Evolutionary conservation across 2,329 filamentous ascomycete species (phyloP).

Genomic region (Penicillium thymicola): DNA sequence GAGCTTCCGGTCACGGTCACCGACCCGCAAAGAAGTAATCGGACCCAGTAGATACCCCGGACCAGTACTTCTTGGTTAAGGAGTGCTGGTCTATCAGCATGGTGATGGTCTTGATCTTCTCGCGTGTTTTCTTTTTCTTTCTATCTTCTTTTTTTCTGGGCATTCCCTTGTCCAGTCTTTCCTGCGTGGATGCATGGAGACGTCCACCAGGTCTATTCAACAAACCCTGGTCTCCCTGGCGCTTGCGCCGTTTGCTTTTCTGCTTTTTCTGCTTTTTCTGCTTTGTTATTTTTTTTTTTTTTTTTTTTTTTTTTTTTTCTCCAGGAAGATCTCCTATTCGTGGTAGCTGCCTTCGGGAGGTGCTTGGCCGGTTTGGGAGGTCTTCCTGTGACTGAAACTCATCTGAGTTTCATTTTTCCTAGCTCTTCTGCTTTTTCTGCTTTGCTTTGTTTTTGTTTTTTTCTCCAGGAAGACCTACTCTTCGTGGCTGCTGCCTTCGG

Average conservation of each 20-base stretch:
- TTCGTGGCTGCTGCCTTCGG: not conserved
- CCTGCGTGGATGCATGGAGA: slow-evolving; percentile 1
- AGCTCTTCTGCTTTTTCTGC: not conserved
- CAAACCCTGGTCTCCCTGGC: not conserved
- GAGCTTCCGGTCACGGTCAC: not conserved
- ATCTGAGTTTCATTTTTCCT: not conserved
- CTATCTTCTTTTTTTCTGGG: not conserved
- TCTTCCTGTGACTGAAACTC: not conserved
- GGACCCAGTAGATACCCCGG: too few species aligned
- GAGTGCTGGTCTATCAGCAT: not conserved
- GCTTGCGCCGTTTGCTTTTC: not conserved
- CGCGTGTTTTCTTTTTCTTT: not conserved
- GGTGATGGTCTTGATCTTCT: not conserved
- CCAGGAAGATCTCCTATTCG: not conserved
- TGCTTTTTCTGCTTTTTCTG: not conserved
- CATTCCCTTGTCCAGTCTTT: not conserved
- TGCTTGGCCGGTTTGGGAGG: not conserved
- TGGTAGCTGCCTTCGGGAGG: not conserved
- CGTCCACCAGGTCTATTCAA: not conserved
- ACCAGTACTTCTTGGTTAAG: not conserved
- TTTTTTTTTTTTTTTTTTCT: not conserved
- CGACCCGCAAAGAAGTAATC: not conserved
- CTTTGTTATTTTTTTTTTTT: not conserved
- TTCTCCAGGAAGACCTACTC: not conserved
- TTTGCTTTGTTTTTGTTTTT: not conserved